Base-by-base conservation (phyloP, 164 flowering plant species). In the Houttuynia cordata region DNA sequence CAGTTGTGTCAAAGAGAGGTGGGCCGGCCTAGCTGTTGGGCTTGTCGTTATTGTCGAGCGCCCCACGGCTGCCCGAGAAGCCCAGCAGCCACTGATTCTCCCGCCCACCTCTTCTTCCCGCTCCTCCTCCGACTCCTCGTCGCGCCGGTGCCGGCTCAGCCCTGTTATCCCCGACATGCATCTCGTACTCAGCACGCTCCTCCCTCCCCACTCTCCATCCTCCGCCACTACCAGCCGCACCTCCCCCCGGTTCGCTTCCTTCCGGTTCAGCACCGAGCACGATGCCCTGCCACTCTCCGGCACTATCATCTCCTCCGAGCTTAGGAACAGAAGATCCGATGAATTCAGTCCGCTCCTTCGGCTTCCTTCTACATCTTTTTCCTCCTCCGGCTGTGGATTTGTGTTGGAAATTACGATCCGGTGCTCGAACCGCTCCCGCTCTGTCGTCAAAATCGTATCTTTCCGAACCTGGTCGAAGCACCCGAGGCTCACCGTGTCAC, bases 121-220 rank as follows among this genome's bases (percentile, higher is more conserved):
- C 55, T 30, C 60, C 54, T 57, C 66, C 25, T 56, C 66, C 5
- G 49, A n/a, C n/a, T n/a, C n/a, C n/a, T n/a, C n/a, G n/a, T n/a
- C n/a, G n/a, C n/a, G 54, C 24, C 66, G 42, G 41, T 71, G 76
- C 80, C 97, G 81, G 51, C 78, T 80, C 51, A 82, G 15, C 18
- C 92, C 86, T 57, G 86, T 83, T 73, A 86, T 83, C 72, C 88
- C 98, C 58, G 96, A 91, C 80, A 86, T 79, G 64, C 88, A 73
- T 78, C 96, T 80, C 62, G 56, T 41, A 57, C 78, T 85, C 47
- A 78, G 85, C 81, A 81, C 87, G 51, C 60, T 68, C 50, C 81
- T 81, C 77, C 85, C 91, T 76, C 61, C 62, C 22, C 59, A 58
- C 37, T 74, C 66, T 17, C 19, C 61, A 41, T 22, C 52, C n/a